These are phyloP conservation scores for Cicer judaicum DNA, from an alignment of 306 rosid genomes.

Conservation along the genomic window DNA sequence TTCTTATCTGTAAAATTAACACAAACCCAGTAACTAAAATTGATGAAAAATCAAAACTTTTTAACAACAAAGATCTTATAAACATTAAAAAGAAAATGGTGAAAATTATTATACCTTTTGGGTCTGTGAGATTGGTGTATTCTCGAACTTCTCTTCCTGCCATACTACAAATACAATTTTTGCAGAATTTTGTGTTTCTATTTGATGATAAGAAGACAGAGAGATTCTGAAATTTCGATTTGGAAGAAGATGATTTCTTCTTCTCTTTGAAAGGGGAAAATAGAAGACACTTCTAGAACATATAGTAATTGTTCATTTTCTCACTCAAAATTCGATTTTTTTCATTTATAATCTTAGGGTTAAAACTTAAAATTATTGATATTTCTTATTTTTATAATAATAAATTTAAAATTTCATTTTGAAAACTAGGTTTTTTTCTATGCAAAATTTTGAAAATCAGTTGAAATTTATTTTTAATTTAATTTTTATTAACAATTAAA, in stretches of 20 bases:
- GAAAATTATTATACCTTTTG: constrained; percentile 63
- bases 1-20: constrained; percentile 71
- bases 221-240: constrained; percentile 21
- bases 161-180: constrained; percentile 47
- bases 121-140: constrained; percentile 97
- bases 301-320: neutral
- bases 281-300: constrained; percentile 25
- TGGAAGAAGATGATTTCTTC: constrained; percentile 4
- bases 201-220: neutral
- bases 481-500: no score
- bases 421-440: no score
- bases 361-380: neutral
- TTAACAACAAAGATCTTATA: neutral
- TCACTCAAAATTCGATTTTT: neutral
- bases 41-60: constrained; percentile 30
- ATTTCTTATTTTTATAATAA: no score
- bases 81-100: neutral
- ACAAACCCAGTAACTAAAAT: constrained; percentile 22
- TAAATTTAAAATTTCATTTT: no score
- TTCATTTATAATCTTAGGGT: neutral
- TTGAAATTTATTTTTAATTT: no score
- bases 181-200: neutral
- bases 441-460: no score
- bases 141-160: constrained; percentile 99
- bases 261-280: neutral